Base-by-base conservation (phyloP, 805 yeast species). In the Zygoascus flipseniorum region DNA sequence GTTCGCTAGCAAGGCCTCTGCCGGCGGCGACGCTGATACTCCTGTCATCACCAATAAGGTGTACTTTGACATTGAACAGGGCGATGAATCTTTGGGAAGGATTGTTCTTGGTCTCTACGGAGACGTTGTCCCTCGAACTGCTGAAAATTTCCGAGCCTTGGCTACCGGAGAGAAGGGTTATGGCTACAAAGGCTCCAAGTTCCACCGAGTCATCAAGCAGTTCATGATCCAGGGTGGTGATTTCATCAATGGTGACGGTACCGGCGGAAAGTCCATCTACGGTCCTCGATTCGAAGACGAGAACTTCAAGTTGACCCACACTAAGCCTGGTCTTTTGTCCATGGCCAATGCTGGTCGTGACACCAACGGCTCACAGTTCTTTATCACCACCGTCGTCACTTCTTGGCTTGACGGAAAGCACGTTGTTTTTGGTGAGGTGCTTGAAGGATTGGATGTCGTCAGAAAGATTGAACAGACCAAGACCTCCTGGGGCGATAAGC, bases 401-500 rank as follows among this genome's bases (percentile, higher is more conserved):
- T 74, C 84, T 49, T 93, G 99, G 98, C 80, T 93, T 66, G 89
- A 93, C 66, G 93, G 95, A 59, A 82, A 76, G 62, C 99, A 93
- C 71, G 99, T 93, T 66, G 99, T 93, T 43, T 93, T 93, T 65
- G 99, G 99, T 60, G 88, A 89, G 73, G 97, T 93, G 53, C 54
- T 89, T 43, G 75, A 71, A 48, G 98, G 98, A 48, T 76, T 82
- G 75, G 96, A 92, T 59, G 80, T 89, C 50, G 87, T 92, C 53
- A 71, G 76, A 60, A 76, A 79, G 69, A 81, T 93, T 65, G 96
- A 89, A 72, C 69, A 69, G 48, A 81, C 86, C 57, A 80, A 82
- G 72, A 89, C 95, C 23, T 72, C 74, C 55, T 72, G 76, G 62
- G 81, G 86, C 59, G 93, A 89, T 71, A 77, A 73, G 60, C 99